Conservation (phyloP, 2,329 filamentous ascomycete species). For the Fusarium vanettenii region DNA sequence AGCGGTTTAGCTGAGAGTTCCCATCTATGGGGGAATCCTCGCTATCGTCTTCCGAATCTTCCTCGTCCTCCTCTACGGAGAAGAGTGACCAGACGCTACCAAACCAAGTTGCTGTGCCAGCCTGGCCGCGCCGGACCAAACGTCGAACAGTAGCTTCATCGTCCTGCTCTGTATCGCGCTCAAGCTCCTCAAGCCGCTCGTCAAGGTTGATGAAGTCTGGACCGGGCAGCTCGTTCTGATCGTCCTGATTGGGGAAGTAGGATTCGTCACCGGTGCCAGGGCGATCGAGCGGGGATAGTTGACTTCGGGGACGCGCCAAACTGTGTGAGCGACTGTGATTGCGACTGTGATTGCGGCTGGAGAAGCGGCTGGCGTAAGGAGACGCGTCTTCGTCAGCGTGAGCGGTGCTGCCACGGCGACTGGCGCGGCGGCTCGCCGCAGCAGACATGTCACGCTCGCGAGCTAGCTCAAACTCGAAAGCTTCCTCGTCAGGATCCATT, state of each 20-base stretch:
- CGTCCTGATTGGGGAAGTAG: conserved; percentile 37
- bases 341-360: conserved; percentile 58
- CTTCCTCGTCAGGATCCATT: conserved; percentile 64
- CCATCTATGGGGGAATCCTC: conserved; percentile 46
- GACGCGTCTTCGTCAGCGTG: conserved; percentile 52
- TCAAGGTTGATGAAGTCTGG: conserved; percentile 74
- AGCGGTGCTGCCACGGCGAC: conserved; percentile 59
- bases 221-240: conserved; percentile 56
- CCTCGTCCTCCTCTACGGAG: conserved; percentile 70
- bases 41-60: conserved; percentile 59
- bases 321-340: conserved; percentile 51
- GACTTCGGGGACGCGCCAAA: conserved; percentile 49
- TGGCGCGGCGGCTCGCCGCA: conserved; percentile 57
- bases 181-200: conserved; percentile 67
- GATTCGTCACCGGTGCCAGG: conserved; percentile 41
- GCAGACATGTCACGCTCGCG: conserved; percentile 58
- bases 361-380: conserved; percentile 57
- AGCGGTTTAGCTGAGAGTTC: conserved; percentile 44
- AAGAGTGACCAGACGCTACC: conserved; percentile 71
- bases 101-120: conserved; percentile 68
- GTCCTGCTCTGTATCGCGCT: conserved; percentile 61
- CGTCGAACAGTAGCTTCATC: conserved; percentile 70
- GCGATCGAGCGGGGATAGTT: conserved; percentile 57
- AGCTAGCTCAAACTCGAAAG: conserved; percentile 62
- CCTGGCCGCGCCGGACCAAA: conserved; percentile 65